A percentile compares a stretch with the other conserved stretches of the same genome.
These are phyloP conservation scores for Platanus orientalis DNA, from an alignment of 164 flowering plant species.

Conservation along the genomic window DNA sequence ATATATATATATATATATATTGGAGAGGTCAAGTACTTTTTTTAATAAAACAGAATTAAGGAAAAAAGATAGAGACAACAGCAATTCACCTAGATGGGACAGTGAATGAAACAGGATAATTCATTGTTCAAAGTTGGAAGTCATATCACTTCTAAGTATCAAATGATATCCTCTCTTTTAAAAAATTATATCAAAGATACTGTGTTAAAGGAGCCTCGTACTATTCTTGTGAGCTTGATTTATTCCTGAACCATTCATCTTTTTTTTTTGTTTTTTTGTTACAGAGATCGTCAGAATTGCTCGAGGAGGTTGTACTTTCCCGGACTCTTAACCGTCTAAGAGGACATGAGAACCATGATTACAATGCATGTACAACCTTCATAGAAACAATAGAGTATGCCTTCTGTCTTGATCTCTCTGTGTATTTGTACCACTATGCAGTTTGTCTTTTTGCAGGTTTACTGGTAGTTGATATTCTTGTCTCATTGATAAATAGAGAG, in stretches of 20 bases:
- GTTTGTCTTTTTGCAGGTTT: background rate
- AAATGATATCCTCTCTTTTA: no score
- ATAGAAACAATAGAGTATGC: constrained; percentile 80
- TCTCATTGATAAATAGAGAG: background rate
- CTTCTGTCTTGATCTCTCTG: constrained; percentile 6
- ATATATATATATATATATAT: no score
- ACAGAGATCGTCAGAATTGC: constrained; percentile 83
- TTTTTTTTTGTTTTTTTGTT: constrained; percentile 18
- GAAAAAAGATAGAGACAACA: no score
- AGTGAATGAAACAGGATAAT: no score
- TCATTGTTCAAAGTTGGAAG: no score
- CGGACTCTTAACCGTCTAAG: constrained; percentile 66
- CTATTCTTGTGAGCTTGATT: background rate
- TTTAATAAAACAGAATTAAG: no score
- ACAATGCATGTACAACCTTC: constrained; percentile 64
- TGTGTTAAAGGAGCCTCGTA: background rate
- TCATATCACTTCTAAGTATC: no score
- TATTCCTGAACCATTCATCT: constrained; percentile 6
- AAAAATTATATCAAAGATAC: no score
- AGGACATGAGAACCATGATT: constrained; percentile 27
- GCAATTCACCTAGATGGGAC: no score
- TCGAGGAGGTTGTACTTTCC: constrained; percentile 89
- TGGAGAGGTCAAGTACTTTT: no score
- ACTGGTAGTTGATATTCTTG: background rate
- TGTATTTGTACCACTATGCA: background rate